phyloP scores from a whole-genome alignment of 805 yeast genomes.

The Teunomyces kruisii region DNA sequence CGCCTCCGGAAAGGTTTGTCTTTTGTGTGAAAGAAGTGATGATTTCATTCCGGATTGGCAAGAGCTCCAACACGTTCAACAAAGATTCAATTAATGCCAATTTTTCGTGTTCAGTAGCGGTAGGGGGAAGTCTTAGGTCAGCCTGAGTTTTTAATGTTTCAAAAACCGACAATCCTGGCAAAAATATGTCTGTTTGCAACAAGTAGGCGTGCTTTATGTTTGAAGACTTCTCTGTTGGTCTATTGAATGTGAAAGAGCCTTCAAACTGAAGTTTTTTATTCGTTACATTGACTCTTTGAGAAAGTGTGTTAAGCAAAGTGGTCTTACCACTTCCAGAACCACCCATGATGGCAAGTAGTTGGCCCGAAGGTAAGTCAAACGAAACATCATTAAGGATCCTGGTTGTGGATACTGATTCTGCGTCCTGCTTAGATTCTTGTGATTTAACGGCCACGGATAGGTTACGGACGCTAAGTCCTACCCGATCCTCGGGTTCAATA shows the following conservation, averaged over 20 bases:
- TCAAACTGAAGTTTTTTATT: conserved; percentile 40
- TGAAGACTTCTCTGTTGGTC: conserved; percentile 5
- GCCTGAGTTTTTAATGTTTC: conserved; percentile 75
- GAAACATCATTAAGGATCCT: conserved; percentile 46
- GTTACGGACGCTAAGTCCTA: conserved; percentile 10
- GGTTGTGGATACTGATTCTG: neutral
- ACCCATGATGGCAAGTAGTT: conserved; percentile 78
- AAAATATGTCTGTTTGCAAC: conserved; percentile 70
- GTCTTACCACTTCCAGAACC: conserved; percentile 90
- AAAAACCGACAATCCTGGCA: conserved; percentile 68
- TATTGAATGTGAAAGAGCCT: conserved; percentile 41
- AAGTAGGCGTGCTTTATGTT: conserved; percentile 55
- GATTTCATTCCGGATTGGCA: conserved; percentile 58
- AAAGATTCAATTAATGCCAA: conserved; percentile 54
- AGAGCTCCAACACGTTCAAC: conserved; percentile 62
- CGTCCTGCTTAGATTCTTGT: neutral
- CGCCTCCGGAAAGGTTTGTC: conserved; percentile 80
- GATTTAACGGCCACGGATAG: conserved; percentile 9
- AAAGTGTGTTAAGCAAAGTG: conserved; percentile 66
- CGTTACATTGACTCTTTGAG: conserved; percentile 47
- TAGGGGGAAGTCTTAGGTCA: conserved; percentile 58
- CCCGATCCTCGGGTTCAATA: conserved; percentile 9
- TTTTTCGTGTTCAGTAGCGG: conserved; percentile 45
- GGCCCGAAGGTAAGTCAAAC: conserved; percentile 57
- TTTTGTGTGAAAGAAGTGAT: conserved; percentile 52